Conservation (phyloP, 164 flowering plant species). For the Piper longum region DNA sequence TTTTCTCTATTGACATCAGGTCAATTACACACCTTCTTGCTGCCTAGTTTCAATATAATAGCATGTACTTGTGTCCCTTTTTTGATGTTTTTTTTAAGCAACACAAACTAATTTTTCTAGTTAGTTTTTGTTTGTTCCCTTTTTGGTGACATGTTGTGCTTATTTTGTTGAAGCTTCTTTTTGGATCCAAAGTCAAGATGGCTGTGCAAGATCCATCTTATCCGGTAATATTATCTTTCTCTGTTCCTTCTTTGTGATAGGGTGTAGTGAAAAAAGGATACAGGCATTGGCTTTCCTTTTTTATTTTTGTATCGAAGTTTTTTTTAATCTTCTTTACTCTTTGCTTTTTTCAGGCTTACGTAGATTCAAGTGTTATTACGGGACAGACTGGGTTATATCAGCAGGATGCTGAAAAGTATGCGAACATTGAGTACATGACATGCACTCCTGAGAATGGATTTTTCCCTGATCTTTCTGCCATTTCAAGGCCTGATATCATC, state of each 20-base stretch:
- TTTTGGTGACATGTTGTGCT: background rate
- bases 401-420: slow-evolving; percentile 61
- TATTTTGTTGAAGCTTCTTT: slow-evolving; percentile 40
- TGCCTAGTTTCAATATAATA: background rate
- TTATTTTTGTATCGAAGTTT: background rate
- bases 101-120: background rate
- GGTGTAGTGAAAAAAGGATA: too few species aligned
- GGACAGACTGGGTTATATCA: slow-evolving; percentile 85
- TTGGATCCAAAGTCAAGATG: slow-evolving; percentile 71
- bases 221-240: slow-evolving; percentile 39
- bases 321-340: background rate
- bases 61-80: background rate
- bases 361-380: slow-evolving; percentile 88
- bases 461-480: slow-evolving; percentile 71
- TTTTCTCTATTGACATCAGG: background rate
- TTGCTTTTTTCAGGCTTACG: slow-evolving; percentile 56
- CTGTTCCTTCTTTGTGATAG: background rate
- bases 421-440: slow-evolving; percentile 86
- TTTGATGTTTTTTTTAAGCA: background rate
- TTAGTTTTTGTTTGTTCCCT: background rate
- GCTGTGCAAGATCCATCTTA: slow-evolving; percentile 97
- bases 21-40: background rate
- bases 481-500: slow-evolving; percentile 61
- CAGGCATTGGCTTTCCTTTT: background rate
- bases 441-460: slow-evolving; percentile 82